Percentiles rank a stretch among this genome's conserved stretches.
Evolutionary conservation across 352 stramenopile species (phyloP).

Genomic region (Thraustotheca clavata): DNA sequence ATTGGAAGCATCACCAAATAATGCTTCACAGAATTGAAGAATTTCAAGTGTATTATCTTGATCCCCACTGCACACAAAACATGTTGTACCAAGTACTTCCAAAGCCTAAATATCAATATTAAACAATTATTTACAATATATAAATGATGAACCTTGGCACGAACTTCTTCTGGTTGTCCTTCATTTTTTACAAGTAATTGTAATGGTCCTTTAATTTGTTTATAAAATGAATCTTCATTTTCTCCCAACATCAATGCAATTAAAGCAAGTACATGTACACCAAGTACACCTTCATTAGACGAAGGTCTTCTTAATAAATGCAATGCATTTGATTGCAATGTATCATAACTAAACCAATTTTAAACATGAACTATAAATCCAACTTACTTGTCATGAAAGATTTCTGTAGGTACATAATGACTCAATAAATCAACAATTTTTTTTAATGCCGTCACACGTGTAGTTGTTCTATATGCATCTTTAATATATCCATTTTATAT

Average conservation of each 20-base stretch:
- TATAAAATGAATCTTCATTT: conserved; percentile 69
- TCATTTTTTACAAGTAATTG: conserved; percentile 56
- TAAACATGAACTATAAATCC: conserved; percentile 6
- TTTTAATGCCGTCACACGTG: conserved; percentile 56
- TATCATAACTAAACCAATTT: conserved; percentile 47
- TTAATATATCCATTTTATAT: not conserved
- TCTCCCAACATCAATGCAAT: conserved; percentile 66
- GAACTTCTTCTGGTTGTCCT: conserved; percentile 45
- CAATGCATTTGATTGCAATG: conserved; percentile 38
- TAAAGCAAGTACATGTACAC: conserved; percentile 58
- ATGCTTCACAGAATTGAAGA: conserved; percentile 51
- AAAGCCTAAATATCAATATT: conserved; percentile 41
- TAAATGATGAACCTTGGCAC: conserved; percentile 38
- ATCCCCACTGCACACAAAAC: conserved; percentile 70
- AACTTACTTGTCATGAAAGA: conserved; percentile 57
- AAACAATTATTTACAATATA: not conserved
- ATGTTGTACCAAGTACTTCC: conserved; percentile 57
- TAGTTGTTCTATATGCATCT: conserved; percentile 42
- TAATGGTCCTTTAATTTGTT: conserved; percentile 58
- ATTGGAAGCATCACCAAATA: conserved; percentile 54
- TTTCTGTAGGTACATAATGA: conserved; percentile 58
- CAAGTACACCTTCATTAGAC: conserved; percentile 53
- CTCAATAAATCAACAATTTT: conserved; percentile 50
- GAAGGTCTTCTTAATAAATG: conserved; percentile 57
- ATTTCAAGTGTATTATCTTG: conserved; percentile 66